These are phyloP conservation scores for Sclerotiophoma versabilis DNA, from an alignment of 2,329 filamentous ascomycete genomes.

Conservation along the genomic window DNA sequence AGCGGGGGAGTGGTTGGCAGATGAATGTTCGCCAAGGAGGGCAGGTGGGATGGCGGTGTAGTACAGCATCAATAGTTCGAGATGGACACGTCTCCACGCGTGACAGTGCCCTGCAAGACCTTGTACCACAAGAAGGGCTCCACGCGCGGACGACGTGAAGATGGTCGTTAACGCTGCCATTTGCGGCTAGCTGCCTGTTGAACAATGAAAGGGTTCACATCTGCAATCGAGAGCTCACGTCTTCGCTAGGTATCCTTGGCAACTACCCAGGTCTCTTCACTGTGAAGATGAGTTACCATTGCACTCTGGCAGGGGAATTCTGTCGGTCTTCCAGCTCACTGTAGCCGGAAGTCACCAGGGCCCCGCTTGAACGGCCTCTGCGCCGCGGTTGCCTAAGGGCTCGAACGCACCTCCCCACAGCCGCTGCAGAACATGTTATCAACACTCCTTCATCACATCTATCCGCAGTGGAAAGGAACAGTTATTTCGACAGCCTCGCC, in stretches of 20 bases:
- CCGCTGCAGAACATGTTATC: neutral
- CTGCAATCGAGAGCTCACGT: neutral
- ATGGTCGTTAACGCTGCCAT: neutral
- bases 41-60: slow-evolving; percentile 1
- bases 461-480: neutral
- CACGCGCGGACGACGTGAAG: neutral
- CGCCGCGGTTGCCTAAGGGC: slow-evolving; percentile 11
- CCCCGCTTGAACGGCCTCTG: slow-evolving; percentile 4
- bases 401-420: neutral
- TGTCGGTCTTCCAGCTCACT: neutral
- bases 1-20: slow-evolving; percentile 8
- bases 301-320: neutral
- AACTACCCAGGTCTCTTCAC: neutral
- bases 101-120: slow-evolving; percentile 5
- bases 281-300: neutral
- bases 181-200: neutral
- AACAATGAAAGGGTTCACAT: neutral
- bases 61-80: slow-evolving; percentile 13
- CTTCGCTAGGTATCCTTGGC: neutral
- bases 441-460: neutral
- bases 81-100: slow-evolving; percentile 6
- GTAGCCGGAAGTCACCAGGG: neutral
- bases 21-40: slow-evolving; percentile 1
- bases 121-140: slow-evolving; percentile 4
- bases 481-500: neutral